Evolutionary conservation across 2,329 filamentous ascomycete genomes (phyloP), one percentile per base, ranked within the genome.

Genomic region (Ramularia endophylla): DNA sequence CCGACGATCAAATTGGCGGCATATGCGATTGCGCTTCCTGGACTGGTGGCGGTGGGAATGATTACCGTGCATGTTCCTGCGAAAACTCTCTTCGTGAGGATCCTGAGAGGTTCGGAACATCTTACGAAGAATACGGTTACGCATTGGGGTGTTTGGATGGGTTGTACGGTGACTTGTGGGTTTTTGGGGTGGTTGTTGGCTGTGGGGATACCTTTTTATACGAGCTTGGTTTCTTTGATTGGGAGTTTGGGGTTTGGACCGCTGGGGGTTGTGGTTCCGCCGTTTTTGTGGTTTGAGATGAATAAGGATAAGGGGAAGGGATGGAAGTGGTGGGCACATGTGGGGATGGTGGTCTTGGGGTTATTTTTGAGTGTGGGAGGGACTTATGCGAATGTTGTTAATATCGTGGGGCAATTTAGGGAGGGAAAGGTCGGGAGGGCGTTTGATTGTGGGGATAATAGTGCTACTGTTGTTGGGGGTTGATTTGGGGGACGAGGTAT

Each of bases 1-100:
- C 7, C 32, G 0, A 42, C 53, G 0, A 58, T 68, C 38, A 71
- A 71, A 58, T 68, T 66, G 47, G 55, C 69, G 5, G 58, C 58
- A 28, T 72, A 71, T 41, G 70, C 67, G 5, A 62, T 51, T 29
- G 48, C 48, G 4, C 29, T 51, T 27, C 48, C 48, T 2, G 48
- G 48, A 9, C 22, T 46, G 15, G 38, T 42, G 17, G 39, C 46
- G 8, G 42, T 49, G 5, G 31, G 52, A 11, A 43, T 66, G 32
- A 41, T 45, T 22, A 36, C 9, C 31, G 30, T 43, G 9, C 36
- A 53, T 39, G 36, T 48, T 27, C 41, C 52, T 4, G 48, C 50
- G 8, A 55, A 55, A 25, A 50, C 45, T 11, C 32, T 50, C 17
- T 55, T 55, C 31, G 40, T 55, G 16, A 44, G 48, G 8, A 34